These are phyloP conservation scores for Choanephora cucurbitarum DNA, from an alignment of 371 early-diverging fungal species.

Conservation along the genomic window DNA sequence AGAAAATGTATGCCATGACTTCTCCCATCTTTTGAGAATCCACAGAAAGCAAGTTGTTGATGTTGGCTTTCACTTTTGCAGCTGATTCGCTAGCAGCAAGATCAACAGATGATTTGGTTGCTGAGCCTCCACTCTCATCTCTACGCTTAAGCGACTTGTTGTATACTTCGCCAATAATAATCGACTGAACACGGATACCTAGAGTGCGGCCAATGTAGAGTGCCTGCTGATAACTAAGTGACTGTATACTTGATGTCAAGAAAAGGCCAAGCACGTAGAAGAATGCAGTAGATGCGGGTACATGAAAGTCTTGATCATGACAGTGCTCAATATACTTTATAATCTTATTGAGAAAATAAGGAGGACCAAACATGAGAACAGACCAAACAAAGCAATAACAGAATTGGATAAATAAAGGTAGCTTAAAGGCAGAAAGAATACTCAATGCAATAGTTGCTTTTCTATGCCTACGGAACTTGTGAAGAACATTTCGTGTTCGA, in stretches of 20 bases:
- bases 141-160: slow-evolving; percentile 59
- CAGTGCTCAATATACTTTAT: no score
- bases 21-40: slow-evolving; percentile 60
- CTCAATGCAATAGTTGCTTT: slow-evolving; percentile 39
- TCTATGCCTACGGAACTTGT: no score
- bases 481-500: no score
- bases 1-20: slow-evolving; percentile 54
- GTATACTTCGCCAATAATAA: slow-evolving; percentile 63
- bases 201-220: slow-evolving; percentile 60
- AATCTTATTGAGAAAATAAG: slow-evolving; percentile 9
- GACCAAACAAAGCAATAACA: slow-evolving; percentile 43
- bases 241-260: slow-evolving; percentile 46
- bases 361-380: slow-evolving; percentile 51
- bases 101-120: no score
- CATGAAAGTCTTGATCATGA: no score
- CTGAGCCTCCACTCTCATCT: slow-evolving; percentile 38
- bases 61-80: slow-evolving; percentile 31
- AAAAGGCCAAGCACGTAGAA: slow-evolving; percentile 65
- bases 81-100: background rate
- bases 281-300: background rate
- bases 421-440: slow-evolving; percentile 26
- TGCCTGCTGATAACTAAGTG: slow-evolving; percentile 52
- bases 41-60: slow-evolving; percentile 58
- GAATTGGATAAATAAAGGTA: slow-evolving; percentile 38
- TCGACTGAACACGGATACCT: slow-evolving; percentile 59